Conservation (phyloP, 495 filamentous ascomycete genomes). For the Chaetomidium leptoderma region DNA sequence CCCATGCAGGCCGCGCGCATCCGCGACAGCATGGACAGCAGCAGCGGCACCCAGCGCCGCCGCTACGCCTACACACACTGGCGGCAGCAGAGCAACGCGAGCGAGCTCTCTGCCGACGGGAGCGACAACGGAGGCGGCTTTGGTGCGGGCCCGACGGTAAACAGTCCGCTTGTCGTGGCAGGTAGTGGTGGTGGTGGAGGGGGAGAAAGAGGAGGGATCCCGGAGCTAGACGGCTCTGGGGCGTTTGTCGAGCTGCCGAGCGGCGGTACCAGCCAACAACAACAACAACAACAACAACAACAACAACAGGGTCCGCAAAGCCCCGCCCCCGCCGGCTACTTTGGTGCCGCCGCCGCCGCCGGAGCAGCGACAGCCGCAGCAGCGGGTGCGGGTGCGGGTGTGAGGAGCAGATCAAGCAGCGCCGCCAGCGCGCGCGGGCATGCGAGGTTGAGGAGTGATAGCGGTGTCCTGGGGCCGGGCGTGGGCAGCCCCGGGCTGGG, state of each 20-base stretch:
- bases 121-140: conserved; percentile 23
- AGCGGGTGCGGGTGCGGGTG: not conserved
- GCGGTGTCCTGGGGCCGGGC: conserved; percentile 5
- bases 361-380: not conserved
- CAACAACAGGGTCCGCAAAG: too few relatives aligned
- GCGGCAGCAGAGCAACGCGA: conserved; percentile 38
- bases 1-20: conserved; percentile 21
- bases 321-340: too few relatives aligned
- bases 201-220: not conserved
- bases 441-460: conserved; percentile 20
- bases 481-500: not conserved
- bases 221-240: conserved; percentile 20
- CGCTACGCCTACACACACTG: conserved; percentile 28
- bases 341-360: too few relatives aligned
- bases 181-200: not conserved
- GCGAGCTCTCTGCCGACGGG: conserved; percentile 38
- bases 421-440: conserved; percentile 16
- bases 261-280: too few relatives aligned
- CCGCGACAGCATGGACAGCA: conserved; percentile 33
- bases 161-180: not conserved
- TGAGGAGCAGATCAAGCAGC: conserved; percentile 20
- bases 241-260: conserved; percentile 6
- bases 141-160: too few relatives aligned
- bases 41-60: conserved; percentile 12
- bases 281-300: too few relatives aligned